These are phyloP conservation scores for Theobroma cacao DNA, from an alignment of 345 rosid species.

Conservation along the genomic window DNA sequence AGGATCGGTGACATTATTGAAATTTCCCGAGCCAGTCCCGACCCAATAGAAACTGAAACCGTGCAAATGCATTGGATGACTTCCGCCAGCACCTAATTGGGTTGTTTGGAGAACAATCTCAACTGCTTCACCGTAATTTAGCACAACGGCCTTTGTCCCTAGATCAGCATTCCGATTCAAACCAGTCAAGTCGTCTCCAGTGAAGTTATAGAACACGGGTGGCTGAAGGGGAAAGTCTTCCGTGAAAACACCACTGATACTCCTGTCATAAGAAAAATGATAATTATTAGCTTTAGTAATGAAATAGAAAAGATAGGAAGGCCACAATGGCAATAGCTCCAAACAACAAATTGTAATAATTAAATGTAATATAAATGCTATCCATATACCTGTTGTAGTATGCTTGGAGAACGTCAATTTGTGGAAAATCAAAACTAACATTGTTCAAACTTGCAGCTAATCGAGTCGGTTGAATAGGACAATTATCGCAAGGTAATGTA, in stretches of 20 bases:
- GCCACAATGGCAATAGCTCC: too few relatives aligned
- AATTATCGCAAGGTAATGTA: conserved; percentile 12
- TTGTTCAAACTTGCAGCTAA: conserved; percentile 27
- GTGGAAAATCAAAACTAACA: conserved; percentile 31
- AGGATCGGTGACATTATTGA: conserved; percentile 18
- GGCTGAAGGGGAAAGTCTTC: conserved; percentile 9
- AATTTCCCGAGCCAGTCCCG: conserved; percentile 21
- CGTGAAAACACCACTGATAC: conserved; percentile 8
- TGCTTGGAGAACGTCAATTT: conserved; percentile 38
- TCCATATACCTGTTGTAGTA: conserved; percentile 28
- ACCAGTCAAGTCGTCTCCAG: neutral
- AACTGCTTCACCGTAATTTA: conserved; percentile 22
- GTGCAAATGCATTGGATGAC: conserved; percentile 39
- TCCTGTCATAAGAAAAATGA: neutral
- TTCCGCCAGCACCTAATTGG: neutral
- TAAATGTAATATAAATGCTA: too few relatives aligned
- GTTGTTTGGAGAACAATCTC: conserved; percentile 35
- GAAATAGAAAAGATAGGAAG: too few relatives aligned
- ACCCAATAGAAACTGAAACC: conserved; percentile 34
- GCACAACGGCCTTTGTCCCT: conserved; percentile 16
- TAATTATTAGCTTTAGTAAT: neutral
- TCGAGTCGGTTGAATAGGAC: too few relatives aligned
- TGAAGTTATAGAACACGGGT: conserved; percentile 4
- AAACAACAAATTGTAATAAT: too few relatives aligned
- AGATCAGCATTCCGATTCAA: neutral